Evolutionary conservation across 306 rosid genomes (phyloP).

Genomic region (Dalbergia oliveri): DNA sequence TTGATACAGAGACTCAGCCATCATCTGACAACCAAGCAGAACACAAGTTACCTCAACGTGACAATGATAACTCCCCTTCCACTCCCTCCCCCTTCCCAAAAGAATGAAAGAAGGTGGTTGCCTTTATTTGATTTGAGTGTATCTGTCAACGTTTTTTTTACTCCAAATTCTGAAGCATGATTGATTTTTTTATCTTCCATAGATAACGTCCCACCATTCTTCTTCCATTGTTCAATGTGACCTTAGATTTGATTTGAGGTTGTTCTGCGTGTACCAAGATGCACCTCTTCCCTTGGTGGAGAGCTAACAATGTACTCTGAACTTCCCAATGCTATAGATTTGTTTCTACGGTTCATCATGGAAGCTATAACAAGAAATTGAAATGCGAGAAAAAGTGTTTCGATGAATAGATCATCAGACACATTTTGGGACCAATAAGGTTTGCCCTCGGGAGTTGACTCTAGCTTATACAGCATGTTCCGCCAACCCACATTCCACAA

Average conservation of each 20-base stretch:
- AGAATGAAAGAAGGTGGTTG: conserved; percentile 23
- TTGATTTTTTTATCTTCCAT: conserved; percentile 6
- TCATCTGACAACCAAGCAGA: conserved; percentile 63
- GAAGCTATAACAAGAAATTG: background rate
- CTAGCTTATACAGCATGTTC: no score
- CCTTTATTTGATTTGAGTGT: conserved; percentile 49
- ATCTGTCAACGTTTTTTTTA: conserved; percentile 43
- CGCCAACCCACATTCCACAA: background rate
- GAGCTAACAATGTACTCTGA: background rate
- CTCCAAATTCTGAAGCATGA: conserved; percentile 36
- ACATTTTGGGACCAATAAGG: background rate
- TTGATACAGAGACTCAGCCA: conserved; percentile 56
- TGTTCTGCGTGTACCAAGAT: background rate
- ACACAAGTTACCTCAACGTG: conserved; percentile 35
- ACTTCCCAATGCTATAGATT: background rate
- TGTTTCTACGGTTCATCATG: background rate
- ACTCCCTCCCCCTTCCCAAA: conserved; percentile 39
- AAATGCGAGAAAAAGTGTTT: background rate
- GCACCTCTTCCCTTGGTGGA: conserved; percentile 9
- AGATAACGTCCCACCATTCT: background rate
- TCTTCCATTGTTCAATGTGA: background rate
- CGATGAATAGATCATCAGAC: no score
- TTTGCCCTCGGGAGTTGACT: background rate
- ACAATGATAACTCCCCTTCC: conserved; percentile 27
- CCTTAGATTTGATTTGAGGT: background rate